A percentile compares a stretch with the other conserved stretches of the same genome.
Conservation (phyloP, 129 eudicot species). For the Pittosporum tobira region DNA sequence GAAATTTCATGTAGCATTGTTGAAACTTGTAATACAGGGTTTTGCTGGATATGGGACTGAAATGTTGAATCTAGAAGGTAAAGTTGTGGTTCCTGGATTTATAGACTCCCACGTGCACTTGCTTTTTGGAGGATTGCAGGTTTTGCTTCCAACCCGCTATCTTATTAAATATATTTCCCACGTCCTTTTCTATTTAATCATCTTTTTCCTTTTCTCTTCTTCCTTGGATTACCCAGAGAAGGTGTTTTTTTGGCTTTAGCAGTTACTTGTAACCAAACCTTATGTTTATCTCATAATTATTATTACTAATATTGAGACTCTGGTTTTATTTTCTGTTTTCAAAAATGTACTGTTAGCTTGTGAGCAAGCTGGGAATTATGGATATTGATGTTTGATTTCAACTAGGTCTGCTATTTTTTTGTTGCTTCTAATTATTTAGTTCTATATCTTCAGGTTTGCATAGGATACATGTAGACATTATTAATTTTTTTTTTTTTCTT, state of each 20-base stretch:
- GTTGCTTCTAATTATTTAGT: too few relatives aligned
- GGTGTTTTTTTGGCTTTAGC: neutral
- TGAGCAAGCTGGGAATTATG: too few relatives aligned
- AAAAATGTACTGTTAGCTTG: too few relatives aligned
- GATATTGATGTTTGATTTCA: too few relatives aligned
- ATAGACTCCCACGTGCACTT: slow-evolving; percentile 95
- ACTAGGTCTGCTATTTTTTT: too few relatives aligned
- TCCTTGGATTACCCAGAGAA: neutral
- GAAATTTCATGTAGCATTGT: slow-evolving; percentile 6
- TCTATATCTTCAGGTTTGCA: too few relatives aligned
- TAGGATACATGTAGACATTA: too few relatives aligned
- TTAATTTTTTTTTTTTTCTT: too few relatives aligned
- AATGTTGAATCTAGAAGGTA: slow-evolving; percentile 56
- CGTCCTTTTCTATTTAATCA: neutral
- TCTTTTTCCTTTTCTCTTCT: neutral
- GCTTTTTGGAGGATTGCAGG: slow-evolving; percentile 83
- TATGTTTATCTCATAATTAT: too few relatives aligned
- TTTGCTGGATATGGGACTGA: slow-evolving; percentile 40
- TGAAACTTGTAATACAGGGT: slow-evolving; percentile 50
- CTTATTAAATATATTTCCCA: neutral
- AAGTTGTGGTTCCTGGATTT: slow-evolving; percentile 82
- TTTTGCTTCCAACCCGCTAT: slow-evolving; percentile 14
- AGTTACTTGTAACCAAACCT: neutral
- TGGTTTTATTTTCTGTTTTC: too few relatives aligned
- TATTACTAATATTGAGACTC: too few relatives aligned